Evolutionary conservation across 1,284 basidiomycete species (phyloP).

Genomic region (Ceratobasidium sp.): DNA sequence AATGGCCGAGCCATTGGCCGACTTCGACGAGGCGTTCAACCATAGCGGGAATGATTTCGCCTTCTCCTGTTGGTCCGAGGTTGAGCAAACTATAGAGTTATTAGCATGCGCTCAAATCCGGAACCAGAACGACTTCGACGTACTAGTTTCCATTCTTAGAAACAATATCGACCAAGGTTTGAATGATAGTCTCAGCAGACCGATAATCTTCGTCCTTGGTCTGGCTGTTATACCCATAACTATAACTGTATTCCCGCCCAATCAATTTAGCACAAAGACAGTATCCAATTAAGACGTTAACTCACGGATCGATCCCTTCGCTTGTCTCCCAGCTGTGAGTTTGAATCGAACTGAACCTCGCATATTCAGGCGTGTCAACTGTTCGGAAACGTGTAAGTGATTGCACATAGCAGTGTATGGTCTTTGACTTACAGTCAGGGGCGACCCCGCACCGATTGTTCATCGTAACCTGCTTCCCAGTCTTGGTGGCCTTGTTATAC

Average conservation of each 20-base stretch:
- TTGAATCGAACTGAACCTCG: constrained; percentile 65
- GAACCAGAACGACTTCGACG: constrained; percentile 47
- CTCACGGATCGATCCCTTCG: constrained; percentile 57
- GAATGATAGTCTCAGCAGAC: constrained; percentile 64
- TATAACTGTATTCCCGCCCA: constrained; percentile 45
- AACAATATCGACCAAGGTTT: constrained; percentile 67
- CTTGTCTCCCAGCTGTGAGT: constrained; percentile 68
- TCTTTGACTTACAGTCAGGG: constrained; percentile 44
- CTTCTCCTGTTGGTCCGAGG: constrained; percentile 67
- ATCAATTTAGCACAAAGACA: constrained; percentile 56
- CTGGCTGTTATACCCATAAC: constrained; percentile 59
- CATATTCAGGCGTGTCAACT: constrained; percentile 69
- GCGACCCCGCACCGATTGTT: constrained; percentile 63
- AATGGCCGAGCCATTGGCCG: constrained; percentile 65
- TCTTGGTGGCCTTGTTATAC: constrained; percentile 64
- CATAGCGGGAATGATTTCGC: constrained; percentile 65
- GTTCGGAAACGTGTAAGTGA: background rate
- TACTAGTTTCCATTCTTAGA: constrained; percentile 70
- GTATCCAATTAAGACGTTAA: background rate
- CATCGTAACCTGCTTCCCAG: constrained; percentile 67
- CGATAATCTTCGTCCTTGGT: constrained; percentile 65
- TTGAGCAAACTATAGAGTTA: constrained; percentile 61
- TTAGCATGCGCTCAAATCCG: background rate
- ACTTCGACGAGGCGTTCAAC: constrained; percentile 62
- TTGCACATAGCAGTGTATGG: background rate